Base-by-base conservation (phyloP, 2,329 filamentous ascomycete genomes). In the Nigrospora oryzae region DNA sequence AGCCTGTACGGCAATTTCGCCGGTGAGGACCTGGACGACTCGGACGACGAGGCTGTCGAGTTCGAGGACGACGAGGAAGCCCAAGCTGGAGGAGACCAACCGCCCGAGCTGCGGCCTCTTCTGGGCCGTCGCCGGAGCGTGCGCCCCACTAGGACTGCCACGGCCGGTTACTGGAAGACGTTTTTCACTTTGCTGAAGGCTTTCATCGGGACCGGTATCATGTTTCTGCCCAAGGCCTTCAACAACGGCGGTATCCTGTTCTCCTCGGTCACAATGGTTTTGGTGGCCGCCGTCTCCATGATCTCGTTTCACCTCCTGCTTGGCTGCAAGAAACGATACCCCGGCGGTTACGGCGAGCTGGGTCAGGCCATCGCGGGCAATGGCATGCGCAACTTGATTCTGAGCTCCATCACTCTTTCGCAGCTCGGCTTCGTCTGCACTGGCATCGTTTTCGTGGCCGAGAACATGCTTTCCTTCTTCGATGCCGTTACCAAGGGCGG, bases 171-270 rank as follows among this genome's bases (percentile, higher is more conserved):
- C n/a, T 65, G 75, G 35, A 85, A 86, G 65, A 83, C 85, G 0
- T 89, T 89, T 63, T 88, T 89, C 61, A 89, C 84, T 0, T 69
- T 89, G 11, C 68, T 89, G 42, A 89, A 89, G 61, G 84, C 85
- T 1, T 89, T 89, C 55, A 77, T 89, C 43, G 85, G 85, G 40
- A 89, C 85, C 0, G 85, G 85, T 49, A 89, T 89, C 60, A 87
- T 89, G 80, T 89, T 89, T 57, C 62, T 89, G 38, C 85, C 85
- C 39, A 89, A 87, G 58, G 85, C 85, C 0, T 89, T 63, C 64
- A 79, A 79, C 56, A 89, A 89, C 51, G 85, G 85, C 33, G 85
- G 85, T 19, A 81, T 89, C 42, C 67, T 88, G 11, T 89, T 89
- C 58, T 88, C 84, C 0, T 82, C 80, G 0, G 63, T 87, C 41